These are phyloP conservation scores for Macrolepiota fuliginosa DNA, from an alignment of 768 basidiomycete genomes.

Conservation along the genomic window DNA sequence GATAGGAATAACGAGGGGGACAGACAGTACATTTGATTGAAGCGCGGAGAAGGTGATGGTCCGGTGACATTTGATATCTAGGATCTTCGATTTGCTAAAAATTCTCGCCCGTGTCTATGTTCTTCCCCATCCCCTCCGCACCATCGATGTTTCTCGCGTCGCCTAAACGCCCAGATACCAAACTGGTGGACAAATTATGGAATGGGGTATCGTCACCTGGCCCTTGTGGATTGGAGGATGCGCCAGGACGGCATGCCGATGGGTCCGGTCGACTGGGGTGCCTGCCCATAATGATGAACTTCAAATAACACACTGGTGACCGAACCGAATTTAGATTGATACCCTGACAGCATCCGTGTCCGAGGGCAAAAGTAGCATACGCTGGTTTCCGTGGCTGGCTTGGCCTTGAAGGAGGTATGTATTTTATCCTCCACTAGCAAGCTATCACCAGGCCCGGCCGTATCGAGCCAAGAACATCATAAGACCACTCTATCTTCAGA, in stretches of 20 bases:
- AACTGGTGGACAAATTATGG: not conserved
- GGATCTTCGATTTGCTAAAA: too few species aligned
- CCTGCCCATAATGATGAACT: not conserved
- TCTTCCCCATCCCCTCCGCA: too few species aligned
- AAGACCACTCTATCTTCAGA: not conserved
- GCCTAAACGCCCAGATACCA: not conserved
- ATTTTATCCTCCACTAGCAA: not conserved
- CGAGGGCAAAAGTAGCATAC: not conserved
- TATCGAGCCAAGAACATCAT: conserved; percentile 9
- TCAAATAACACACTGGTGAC: not conserved
- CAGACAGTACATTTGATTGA: too few species aligned
- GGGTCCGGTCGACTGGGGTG: not conserved
- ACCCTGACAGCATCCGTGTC: conserved; percentile 7
- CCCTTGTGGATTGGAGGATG: not conserved
- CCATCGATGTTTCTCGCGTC: too few species aligned
- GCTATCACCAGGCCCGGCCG: not conserved
- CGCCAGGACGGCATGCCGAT: not conserved
- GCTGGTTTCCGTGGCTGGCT: not conserved
- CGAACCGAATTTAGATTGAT: not conserved
- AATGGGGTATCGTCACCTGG: not conserved
- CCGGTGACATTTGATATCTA: too few species aligned
- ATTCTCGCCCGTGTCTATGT: too few species aligned
- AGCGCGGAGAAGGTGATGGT: too few species aligned
- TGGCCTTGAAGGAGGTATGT: not conserved
- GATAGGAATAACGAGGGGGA: too few species aligned